Evolutionary conservation across 345 rosid species (phyloP), one percentile per base, ranked within the genome.

Genomic region (Brassica cretica): DNA sequence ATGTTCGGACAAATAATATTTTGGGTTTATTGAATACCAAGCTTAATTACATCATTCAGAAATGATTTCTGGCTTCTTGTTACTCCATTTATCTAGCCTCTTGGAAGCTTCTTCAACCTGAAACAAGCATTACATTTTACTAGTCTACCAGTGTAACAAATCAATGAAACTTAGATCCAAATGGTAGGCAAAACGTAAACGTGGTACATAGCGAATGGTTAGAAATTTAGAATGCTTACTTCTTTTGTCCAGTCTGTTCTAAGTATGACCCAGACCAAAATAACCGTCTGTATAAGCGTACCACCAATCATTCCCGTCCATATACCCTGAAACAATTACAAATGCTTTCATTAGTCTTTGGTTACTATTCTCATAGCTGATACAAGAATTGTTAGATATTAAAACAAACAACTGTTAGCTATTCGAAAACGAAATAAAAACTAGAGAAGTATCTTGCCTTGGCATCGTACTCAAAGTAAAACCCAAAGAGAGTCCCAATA

Each of bases 231-330:
- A n/a, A n/a, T 51, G 19, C 25, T 8, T 73, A 82, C 94, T 85
- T 89, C 91, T 76, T 86, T 88, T 41, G 71, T 64, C 97, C 97
- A 88, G 62, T 91, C 86, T 0, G 93, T 87, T 8, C 88, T 84
- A 76, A 78, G 79, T 21, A 90, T 88, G 39, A 87, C 82, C 94
- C 94, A 88, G 8, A 81, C 37, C 63, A 91, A 76, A 30, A 91
- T 87, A 21, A 82, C 15, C 19, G 97, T 88, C 74, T 89, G 94
- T 82, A 88, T 79, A 18, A 70, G 2, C 0, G 91, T 88, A 58
- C 97, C 97, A 30, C 85, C 82, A 0, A 91, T 82, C 97, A 89
- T 88, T 9, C 97, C 97, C 1, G 81, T 49, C 94, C 94, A 91
- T 79, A 89, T 83, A 12, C 97, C 94, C 94, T 91, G 46, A 16